Conservation (phyloP, 2,329 filamentous ascomycete species). For the Monilinia fructigena region DNA sequence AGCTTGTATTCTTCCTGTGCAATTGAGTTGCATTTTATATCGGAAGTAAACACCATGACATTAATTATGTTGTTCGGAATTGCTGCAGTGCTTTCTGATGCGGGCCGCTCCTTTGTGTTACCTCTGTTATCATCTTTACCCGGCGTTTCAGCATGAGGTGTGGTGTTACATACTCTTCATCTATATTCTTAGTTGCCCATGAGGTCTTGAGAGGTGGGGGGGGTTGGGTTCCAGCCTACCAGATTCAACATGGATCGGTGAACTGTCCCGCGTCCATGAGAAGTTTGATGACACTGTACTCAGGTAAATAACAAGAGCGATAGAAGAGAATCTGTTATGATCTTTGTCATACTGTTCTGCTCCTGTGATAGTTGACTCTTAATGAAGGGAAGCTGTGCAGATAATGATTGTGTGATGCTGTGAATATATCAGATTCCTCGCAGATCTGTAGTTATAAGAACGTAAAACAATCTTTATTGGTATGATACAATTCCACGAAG, state of each 20-base stretch:
- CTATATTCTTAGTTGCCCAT: background rate
- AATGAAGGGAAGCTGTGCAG: background rate
- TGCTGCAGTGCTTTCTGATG: background rate
- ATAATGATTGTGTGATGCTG: background rate
- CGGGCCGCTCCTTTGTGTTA: background rate
- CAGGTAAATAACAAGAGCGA: background rate
- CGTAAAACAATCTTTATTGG: background rate
- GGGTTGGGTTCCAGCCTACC: background rate
- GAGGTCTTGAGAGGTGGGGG: background rate
- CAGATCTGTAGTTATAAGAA: background rate
- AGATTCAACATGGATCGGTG: background rate
- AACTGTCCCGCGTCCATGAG: background rate
- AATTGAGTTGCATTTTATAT: background rate
- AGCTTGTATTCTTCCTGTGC: background rate
- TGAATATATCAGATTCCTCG: background rate
- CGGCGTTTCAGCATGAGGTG: conserved; percentile 2
- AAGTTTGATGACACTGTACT: background rate
- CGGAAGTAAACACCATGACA: background rate
- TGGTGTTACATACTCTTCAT: background rate
- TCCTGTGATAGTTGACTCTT: background rate
- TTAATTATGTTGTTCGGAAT: background rate
- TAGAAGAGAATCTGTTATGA: background rate
- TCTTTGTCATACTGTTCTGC: background rate
- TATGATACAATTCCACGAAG: background rate
- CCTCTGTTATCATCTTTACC: background rate